A percentile compares a stretch with the other conserved stretches of the same genome.
These are phyloP conservation scores for Sphagnum fallax DNA, from an alignment of 228 moss, liverwort and hornwort species.

Conservation along the genomic window DNA sequence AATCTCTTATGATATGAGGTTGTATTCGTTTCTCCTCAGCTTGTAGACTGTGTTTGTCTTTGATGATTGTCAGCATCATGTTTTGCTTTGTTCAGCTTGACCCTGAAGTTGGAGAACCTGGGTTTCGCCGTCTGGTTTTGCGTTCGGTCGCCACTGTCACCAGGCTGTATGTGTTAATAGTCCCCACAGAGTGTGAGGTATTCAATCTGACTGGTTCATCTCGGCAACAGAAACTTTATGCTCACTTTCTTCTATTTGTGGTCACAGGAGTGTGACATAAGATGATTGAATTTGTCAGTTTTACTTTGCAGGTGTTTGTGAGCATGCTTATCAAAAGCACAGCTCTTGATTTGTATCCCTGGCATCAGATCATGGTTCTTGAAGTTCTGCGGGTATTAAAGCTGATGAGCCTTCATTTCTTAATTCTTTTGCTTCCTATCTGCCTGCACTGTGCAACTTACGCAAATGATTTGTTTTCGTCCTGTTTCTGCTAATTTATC, in stretches of 20 bases:
- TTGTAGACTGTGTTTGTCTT: neutral
- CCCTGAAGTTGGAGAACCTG: conserved; percentile 71
- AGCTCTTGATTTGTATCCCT: conserved; percentile 76
- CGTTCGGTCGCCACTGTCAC: conserved; percentile 89
- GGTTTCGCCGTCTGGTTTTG: conserved; percentile 76
- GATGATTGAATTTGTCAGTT: no score
- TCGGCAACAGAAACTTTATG: neutral
- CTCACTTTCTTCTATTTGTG: neutral
- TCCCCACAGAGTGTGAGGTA: conserved; percentile 91
- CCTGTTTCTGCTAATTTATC: no score
- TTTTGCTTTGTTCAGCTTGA: conserved; percentile 44
- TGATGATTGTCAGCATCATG: neutral
- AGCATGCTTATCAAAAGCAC: conserved; percentile 98
- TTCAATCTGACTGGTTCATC: neutral
- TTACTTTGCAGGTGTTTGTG: conserved; percentile 61
- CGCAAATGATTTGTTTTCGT: no score
- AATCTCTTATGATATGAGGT: neutral
- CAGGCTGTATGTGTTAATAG: conserved; percentile 75
- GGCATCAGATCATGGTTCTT: conserved; percentile 96
- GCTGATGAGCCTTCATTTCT: no score
- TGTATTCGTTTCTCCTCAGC: neutral
- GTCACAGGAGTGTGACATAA: no score
- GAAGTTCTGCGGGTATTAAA: conserved; percentile 71
- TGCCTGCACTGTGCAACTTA: no score
- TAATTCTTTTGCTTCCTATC: neutral